phyloP scores from a whole-genome alignment of 2,329 filamentous ascomycete genomes.

The Cytospora paraplurivora region DNA sequence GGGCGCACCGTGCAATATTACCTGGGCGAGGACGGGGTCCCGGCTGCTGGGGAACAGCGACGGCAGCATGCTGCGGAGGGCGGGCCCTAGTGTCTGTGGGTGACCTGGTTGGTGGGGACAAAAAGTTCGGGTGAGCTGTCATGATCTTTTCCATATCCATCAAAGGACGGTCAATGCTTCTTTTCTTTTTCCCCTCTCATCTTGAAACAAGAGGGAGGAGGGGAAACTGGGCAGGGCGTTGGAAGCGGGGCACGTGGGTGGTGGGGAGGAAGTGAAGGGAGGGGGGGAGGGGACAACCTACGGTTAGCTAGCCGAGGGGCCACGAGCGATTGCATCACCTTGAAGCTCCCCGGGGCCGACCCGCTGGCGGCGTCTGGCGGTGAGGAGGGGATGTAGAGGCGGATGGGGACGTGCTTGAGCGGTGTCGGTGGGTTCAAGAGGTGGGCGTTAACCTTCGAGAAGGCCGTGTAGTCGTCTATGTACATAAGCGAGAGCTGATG shows the following conservation, averaged over 20 bases:
- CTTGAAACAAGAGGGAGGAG: slow-evolving; percentile 1
- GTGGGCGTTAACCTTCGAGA: slow-evolving; percentile 72
- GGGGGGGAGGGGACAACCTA: slow-evolving; percentile 32
- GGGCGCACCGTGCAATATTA: slow-evolving; percentile 80
- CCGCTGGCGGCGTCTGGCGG: slow-evolving; percentile 46
- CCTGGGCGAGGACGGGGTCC: slow-evolving; percentile 80
- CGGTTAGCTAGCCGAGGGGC: slow-evolving; percentile 48
- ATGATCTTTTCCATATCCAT: neutral
- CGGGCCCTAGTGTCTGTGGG: slow-evolving; percentile 67
- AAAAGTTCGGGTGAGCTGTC: slow-evolving; percentile 1
- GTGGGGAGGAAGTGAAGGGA: slow-evolving; percentile 1
- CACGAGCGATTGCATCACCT: slow-evolving; percentile 76
- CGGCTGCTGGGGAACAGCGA: slow-evolving; percentile 83
- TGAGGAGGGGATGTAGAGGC: slow-evolving; percentile 77
- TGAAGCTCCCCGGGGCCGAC: slow-evolving; percentile 55
- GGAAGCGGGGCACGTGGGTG: neutral
- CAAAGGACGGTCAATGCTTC: too few species aligned
- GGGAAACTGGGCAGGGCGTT: neutral
- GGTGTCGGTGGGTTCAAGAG: slow-evolving; percentile 75
- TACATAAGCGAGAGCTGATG: neutral
- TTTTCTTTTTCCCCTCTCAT: neutral
- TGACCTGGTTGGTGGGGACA: slow-evolving; percentile 29
- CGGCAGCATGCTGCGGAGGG: slow-evolving; percentile 74
- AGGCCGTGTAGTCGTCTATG: slow-evolving; percentile 71
- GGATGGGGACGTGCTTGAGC: slow-evolving; percentile 81